Evolutionary conservation across 176 grass and related monocot genomes (phyloP).

Genomic region (Raddia guianensis): DNA sequence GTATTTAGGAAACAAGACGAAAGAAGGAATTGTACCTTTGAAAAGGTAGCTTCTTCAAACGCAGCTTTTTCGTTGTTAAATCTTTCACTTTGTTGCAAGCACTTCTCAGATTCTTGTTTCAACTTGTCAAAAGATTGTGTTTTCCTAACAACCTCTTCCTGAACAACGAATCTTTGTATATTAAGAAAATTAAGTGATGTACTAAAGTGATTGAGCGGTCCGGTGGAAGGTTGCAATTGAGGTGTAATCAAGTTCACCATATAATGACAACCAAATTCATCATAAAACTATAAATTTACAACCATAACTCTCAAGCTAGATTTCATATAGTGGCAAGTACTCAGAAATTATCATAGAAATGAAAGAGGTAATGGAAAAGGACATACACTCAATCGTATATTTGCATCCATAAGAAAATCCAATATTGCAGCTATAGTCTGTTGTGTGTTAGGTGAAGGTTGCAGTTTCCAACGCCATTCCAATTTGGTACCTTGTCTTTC

Average conservation of each 20-base stretch:
- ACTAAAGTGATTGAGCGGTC: neutral
- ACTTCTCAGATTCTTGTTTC: conserved; percentile 86
- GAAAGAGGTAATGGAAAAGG: conserved; percentile 7
- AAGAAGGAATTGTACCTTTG: conserved; percentile 55
- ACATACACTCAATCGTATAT: conserved; percentile 91
- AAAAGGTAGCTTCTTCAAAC: conserved; percentile 75
- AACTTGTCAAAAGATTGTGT: conserved; percentile 70
- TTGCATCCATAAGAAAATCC: conserved; percentile 94
- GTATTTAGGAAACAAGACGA: conserved; percentile 6
- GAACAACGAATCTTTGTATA: conserved; percentile 21
- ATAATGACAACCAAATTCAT: neutral
- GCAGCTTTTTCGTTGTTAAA: conserved; percentile 70
- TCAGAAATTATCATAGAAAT: neutral
- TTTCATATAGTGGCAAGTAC: neutral
- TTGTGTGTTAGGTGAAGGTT: conserved; percentile 62
- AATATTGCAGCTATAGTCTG: conserved; percentile 71
- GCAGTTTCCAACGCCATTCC: conserved; percentile 96
- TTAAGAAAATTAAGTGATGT: neutral
- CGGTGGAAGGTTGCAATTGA: neutral
- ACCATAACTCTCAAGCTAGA: neutral
- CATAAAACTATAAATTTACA: neutral
- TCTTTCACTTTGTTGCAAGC: conserved; percentile 80
- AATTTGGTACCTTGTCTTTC: conserved; percentile 85
- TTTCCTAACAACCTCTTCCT: conserved; percentile 94
- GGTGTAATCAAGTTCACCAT: conserved; percentile 12